Evolutionary conservation across 768 basidiomycete species (phyloP).

Genomic region (Lanmaoa pseudosensibilis): DNA sequence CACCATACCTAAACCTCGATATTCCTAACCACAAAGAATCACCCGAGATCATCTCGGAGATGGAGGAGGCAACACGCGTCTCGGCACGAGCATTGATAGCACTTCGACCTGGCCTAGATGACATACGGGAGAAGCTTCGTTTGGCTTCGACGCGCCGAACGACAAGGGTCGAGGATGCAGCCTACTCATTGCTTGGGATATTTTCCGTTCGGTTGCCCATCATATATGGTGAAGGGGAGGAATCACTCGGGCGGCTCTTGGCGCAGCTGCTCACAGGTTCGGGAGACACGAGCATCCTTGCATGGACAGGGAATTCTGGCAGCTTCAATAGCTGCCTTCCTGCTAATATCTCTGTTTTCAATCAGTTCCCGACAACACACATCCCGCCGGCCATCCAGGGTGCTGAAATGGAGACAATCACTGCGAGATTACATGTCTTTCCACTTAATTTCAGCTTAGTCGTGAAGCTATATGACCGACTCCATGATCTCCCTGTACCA

Average conservation of each 20-base stretch:
- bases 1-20: too few species aligned
- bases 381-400: neutral
- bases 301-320: constrained; percentile 5
- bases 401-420: neutral
- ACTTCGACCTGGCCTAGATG: too few species aligned
- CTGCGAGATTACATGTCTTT: neutral
- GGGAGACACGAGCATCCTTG: constrained; percentile 6
- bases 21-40: too few species aligned
- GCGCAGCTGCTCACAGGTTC: constrained; percentile 6
- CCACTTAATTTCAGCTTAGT: neutral
- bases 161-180: constrained; percentile 9
- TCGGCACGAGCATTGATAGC: too few species aligned
- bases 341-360: neutral
- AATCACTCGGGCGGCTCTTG: constrained; percentile 8
- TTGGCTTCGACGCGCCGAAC: constrained; percentile 10
- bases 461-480: neutral
- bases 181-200: constrained; percentile 13
- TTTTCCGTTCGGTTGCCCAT: constrained; percentile 7
- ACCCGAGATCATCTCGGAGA: too few species aligned
- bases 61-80: too few species aligned
- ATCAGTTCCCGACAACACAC: neutral
- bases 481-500: neutral
- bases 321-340: constrained; percentile 7
- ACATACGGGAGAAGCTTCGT: constrained; percentile 8
- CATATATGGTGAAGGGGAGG: constrained; percentile 13